phyloP scores from a whole-genome alignment of 1,284 basidiomycete species.

The Puccinia polysora region DNA sequence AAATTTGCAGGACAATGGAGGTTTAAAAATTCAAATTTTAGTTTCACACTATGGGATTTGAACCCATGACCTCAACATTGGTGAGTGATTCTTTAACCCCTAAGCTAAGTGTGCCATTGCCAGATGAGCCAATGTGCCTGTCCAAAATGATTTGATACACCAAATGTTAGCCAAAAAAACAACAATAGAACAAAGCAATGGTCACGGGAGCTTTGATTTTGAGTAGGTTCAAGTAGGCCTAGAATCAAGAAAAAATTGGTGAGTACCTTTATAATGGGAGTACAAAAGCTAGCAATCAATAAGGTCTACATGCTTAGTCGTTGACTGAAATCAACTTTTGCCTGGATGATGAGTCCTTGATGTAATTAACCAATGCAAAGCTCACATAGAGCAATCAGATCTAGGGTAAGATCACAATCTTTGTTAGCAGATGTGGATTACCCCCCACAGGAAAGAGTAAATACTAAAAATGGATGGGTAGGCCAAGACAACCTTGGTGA shows the following conservation, averaged over 20 bases:
- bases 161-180: no score
- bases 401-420: background rate
- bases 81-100: no score
- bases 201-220: slow-evolving; percentile 80
- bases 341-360: slow-evolving; percentile 54
- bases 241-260: slow-evolving; percentile 11
- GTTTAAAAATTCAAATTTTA: no score
- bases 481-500: slow-evolving; percentile 76
- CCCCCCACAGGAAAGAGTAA: background rate
- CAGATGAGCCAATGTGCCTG: no score
- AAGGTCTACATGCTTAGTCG: background rate
- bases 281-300: background rate
- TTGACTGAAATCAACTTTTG: slow-evolving; percentile 41
- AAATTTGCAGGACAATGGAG: no score
- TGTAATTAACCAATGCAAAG: slow-evolving; percentile 92
- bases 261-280: background rate
- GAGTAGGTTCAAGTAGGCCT: slow-evolving; percentile 90
- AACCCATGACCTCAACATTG: no score
- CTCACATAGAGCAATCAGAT: slow-evolving; percentile 81
- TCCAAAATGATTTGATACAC: no score
- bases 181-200: no score
- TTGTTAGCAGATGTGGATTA: slow-evolving; percentile 55
- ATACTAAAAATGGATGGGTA: slow-evolving; percentile 54
- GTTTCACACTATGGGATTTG: no score
- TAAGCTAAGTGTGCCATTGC: no score